phyloP scores from a whole-genome alignment of 2,329 filamentous ascomycete genomes.

The Penicillium sp. region DNA sequence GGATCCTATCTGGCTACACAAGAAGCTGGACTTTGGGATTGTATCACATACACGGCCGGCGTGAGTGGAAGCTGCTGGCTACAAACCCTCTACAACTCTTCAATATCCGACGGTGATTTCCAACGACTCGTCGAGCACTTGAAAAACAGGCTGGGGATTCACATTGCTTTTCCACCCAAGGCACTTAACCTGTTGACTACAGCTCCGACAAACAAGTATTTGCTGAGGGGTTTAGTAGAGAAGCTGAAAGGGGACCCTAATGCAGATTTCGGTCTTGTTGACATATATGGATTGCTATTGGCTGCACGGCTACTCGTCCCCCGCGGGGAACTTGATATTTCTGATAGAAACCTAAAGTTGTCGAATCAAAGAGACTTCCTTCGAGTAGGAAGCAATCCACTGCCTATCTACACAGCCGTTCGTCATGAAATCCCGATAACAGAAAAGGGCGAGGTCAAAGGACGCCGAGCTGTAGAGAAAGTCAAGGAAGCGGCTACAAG shows the following conservation, averaged over 20 bases:
- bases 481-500: conserved; percentile 47
- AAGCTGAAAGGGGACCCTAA: conserved; percentile 79
- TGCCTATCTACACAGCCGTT: conserved; percentile 94
- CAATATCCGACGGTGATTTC: conserved; percentile 66
- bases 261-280: conserved; percentile 84
- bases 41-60: conserved; percentile 88
- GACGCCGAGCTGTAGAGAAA: conserved; percentile 27
- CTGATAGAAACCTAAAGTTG: conserved; percentile 78
- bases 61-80: conserved; percentile 97
- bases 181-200: conserved; percentile 78
- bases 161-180: conserved; percentile 87
- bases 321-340: conserved; percentile 73
- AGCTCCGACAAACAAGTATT: conserved; percentile 86
- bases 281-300: conserved; percentile 84
- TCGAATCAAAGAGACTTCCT: conserved; percentile 79
- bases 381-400: conserved; percentile 71
- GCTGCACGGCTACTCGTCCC: conserved; percentile 82
- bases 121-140: conserved; percentile 73
- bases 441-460: conserved; percentile 32
- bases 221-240: conserved; percentile 84
- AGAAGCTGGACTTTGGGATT: conserved; percentile 87
- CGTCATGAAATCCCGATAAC: conserved; percentile 84
- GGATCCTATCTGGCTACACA: conserved; percentile 81
- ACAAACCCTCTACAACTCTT: conserved; percentile 80
- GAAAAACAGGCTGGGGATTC: conserved; percentile 76